These are phyloP conservation scores for Lenwebbia sp. DNA, from an alignment of 345 rosid genomes.

Conservation along the genomic window DNA sequence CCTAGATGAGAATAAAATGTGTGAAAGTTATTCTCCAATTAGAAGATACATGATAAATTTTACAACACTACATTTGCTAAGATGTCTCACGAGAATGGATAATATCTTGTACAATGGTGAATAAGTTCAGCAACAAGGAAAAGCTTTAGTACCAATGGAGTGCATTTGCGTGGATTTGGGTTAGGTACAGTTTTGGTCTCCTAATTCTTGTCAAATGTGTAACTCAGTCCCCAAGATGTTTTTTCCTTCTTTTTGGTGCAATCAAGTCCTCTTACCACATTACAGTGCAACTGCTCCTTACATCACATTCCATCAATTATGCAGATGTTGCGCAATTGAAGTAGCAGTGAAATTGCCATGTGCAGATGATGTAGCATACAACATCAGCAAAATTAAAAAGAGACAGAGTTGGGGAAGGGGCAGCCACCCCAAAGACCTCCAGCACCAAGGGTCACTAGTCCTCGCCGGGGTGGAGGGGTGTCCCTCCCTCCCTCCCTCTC, in stretches of 20 bases:
- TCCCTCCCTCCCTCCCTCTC: too few species aligned
- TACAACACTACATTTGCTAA: background rate
- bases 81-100: background rate
- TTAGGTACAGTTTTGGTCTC: background rate
- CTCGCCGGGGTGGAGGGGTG: too few species aligned
- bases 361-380: background rate
- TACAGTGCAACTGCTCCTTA: background rate
- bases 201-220: background rate
- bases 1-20: conserved; percentile 25
- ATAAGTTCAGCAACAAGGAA: background rate
- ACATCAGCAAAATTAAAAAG: background rate
- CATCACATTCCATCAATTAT: background rate
- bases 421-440: too few species aligned
- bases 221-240: background rate
- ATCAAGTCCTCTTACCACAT: background rate
- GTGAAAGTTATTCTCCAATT: background rate
- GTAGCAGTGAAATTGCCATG: background rate
- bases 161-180: background rate
- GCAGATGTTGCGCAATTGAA: background rate
- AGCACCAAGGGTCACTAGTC: too few species aligned
- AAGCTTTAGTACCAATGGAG: background rate
- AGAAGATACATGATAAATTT: background rate
- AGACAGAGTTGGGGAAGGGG: too few species aligned
- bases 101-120: background rate
- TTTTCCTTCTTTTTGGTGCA: background rate